Conservation (phyloP, 371 early-diverging fungal species). For the Mortierella sp. region DNA sequence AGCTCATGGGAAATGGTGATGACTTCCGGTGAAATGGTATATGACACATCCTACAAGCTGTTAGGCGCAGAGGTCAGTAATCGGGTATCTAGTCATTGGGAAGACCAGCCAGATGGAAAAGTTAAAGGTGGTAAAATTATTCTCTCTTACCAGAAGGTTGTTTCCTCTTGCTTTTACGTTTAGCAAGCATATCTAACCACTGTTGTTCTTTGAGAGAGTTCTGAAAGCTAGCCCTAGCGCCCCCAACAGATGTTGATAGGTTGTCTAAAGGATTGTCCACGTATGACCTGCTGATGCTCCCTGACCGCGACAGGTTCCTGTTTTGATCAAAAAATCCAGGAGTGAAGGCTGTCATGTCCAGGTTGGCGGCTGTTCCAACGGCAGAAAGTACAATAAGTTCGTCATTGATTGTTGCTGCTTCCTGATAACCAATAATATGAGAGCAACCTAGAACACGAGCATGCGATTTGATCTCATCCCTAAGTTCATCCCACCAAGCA, state of each 20-base stretch:
- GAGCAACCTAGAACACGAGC: constrained; percentile 73
- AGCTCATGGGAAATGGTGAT: constrained; percentile 77
- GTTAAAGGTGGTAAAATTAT: background rate
- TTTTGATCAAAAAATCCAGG: constrained; percentile 48
- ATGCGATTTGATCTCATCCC: constrained; percentile 81
- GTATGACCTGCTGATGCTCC: constrained; percentile 50
- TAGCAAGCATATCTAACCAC: constrained; percentile 50
- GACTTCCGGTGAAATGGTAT: constrained; percentile 70
- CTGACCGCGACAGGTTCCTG: constrained; percentile 47
- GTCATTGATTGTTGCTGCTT: constrained; percentile 69
- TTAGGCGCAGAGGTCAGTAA: background rate
- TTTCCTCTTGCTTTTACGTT: constrained; percentile 52
- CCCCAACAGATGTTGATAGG: constrained; percentile 29
- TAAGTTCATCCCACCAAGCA: constrained; percentile 81
- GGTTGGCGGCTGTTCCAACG: constrained; percentile 76
- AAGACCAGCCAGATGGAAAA: background rate
- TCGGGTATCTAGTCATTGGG: background rate
- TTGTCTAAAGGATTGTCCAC: constrained; percentile 38
- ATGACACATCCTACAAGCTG: constrained; percentile 74
- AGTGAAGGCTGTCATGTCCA: constrained; percentile 57
- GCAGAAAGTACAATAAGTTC: constrained; percentile 76
- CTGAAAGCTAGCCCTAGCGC: constrained; percentile 43
- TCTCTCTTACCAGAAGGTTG: constrained; percentile 46
- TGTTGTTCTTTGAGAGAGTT: constrained; percentile 57
- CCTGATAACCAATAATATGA: constrained; percentile 78